Evolutionary conservation across 495 filamentous ascomycete species (phyloP).

Genomic region (Podospora sp.): DNA sequence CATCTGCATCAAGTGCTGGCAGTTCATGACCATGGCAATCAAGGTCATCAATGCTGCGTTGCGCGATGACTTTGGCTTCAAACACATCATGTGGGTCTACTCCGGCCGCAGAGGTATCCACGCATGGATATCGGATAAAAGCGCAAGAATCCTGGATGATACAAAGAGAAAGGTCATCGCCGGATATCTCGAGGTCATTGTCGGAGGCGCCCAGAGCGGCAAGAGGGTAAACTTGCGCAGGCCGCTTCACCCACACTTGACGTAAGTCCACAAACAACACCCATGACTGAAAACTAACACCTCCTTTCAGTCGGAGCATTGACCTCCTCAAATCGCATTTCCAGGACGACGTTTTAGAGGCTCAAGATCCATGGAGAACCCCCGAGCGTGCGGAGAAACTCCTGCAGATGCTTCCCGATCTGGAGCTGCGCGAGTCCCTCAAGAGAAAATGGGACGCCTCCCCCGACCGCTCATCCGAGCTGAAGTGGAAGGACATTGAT

Average conservation of each 20-base stretch:
- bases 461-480: constrained; percentile 69
- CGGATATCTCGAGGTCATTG: constrained; percentile 83
- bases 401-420: constrained; percentile 77
- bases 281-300: constrained; percentile 1
- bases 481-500: constrained; percentile 95
- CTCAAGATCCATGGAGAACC: constrained; percentile 83
- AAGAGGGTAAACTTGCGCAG: constrained; percentile 86
- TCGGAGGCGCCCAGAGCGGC: constrained; percentile 78
- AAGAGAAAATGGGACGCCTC: constrained; percentile 88
- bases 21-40: constrained; percentile 95
- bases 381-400: constrained; percentile 70
- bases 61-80: constrained; percentile 91
- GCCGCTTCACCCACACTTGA: constrained; percentile 87
- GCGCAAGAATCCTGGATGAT: constrained; percentile 81
- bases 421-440: constrained; percentile 69
- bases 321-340: constrained; percentile 79
- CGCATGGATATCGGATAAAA: constrained; percentile 97
- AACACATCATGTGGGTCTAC: constrained; percentile 97
- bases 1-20: constrained; percentile 94
- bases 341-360: constrained; percentile 72
- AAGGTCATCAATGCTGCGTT: constrained; percentile 86
- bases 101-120: constrained; percentile 94
- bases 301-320: constrained; percentile 67
- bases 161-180: constrained; percentile 78
- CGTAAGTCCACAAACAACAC: constrained; percentile 44